Evolutionary conservation across 2,329 filamentous ascomycete species (phyloP).

Genomic region (Cladorrhinum sp.): DNA sequence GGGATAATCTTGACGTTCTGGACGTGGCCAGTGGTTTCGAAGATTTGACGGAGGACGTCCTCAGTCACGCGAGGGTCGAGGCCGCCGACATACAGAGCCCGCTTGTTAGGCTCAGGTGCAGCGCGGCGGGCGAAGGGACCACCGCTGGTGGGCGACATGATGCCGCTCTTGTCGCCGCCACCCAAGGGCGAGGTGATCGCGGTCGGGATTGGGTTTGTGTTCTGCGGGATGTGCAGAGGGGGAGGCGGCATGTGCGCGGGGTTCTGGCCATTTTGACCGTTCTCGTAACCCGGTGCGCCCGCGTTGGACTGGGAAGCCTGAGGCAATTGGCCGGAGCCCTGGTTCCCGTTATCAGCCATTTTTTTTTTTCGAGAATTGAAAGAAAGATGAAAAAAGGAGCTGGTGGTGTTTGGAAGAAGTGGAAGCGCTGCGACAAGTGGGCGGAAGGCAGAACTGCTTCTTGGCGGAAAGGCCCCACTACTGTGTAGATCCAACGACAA

Average conservation of each 20-base stretch:
- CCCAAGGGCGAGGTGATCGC: slow-evolving; percentile 87
- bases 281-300: slow-evolving; percentile 74
- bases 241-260: slow-evolving; percentile 83
- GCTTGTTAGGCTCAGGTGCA: slow-evolving; percentile 97
- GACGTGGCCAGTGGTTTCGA: slow-evolving; percentile 97
- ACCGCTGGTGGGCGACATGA: slow-evolving; percentile 82
- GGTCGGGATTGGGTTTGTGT: slow-evolving; percentile 91
- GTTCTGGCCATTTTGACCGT: slow-evolving; percentile 67
- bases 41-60: slow-evolving; percentile 94
- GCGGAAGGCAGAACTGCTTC: slow-evolving; percentile 14
- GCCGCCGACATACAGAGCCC: slow-evolving; percentile 92
- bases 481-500: background rate
- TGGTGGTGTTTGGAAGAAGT: slow-evolving; percentile 3
- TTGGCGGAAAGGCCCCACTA: slow-evolving; percentile 8
- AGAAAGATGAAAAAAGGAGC: slow-evolving; percentile 16
- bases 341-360: slow-evolving; percentile 76
- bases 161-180: slow-evolving; percentile 52
- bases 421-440: slow-evolving; percentile 24
- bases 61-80: slow-evolving; percentile 93
- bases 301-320: slow-evolving; percentile 65
- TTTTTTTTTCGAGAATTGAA: slow-evolving; percentile 30
- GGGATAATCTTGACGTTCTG: slow-evolving; percentile 99
- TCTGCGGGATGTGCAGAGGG: slow-evolving; percentile 89
- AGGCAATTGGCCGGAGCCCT: slow-evolving; percentile 63
- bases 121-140: slow-evolving; percentile 82